Conservation (phyloP, 257 asterid species). For the Solanum pennellii region DNA sequence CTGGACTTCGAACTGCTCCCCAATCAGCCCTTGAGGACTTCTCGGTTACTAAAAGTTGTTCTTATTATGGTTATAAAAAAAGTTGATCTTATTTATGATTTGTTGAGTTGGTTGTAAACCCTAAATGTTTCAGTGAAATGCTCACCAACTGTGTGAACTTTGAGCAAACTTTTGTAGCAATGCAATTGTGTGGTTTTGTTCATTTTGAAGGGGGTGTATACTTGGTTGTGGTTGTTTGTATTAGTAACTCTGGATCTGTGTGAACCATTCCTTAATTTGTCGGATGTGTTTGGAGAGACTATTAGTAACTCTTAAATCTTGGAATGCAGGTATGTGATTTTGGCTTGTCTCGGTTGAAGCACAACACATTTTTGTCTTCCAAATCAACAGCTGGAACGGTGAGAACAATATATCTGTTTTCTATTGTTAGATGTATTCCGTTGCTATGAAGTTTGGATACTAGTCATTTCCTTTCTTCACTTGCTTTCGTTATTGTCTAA, state of each 20-base stretch:
- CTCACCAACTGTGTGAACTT: neutral
- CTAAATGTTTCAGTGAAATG: neutral
- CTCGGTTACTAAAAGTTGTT: neutral
- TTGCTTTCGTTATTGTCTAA: neutral
- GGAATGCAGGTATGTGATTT: slow-evolving; percentile 84
- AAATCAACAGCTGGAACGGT: slow-evolving; percentile 99
- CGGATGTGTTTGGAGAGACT: neutral
- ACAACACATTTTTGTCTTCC: slow-evolving; percentile 94
- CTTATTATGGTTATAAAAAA: neutral
- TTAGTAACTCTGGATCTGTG: neutral
- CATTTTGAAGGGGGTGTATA: neutral
- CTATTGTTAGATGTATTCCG: neutral
- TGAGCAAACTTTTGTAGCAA: neutral
- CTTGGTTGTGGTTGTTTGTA: neutral
- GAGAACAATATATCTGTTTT: slow-evolving; percentile 5
- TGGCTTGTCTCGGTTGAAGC: slow-evolving; percentile 98
- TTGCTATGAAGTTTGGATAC: neutral
- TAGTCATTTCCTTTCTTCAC: neutral
- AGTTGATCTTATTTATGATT: neutral
- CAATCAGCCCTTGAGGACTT: neutral
- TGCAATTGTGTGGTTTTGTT: neutral
- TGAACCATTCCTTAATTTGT: neutral
- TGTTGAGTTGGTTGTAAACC: neutral
- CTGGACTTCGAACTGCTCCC: neutral
- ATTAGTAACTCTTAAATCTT: neutral